These are phyloP conservation scores for Simplicillium sp. DNA, from an alignment of 2,329 filamentous ascomycete species.

Conservation along the genomic window DNA sequence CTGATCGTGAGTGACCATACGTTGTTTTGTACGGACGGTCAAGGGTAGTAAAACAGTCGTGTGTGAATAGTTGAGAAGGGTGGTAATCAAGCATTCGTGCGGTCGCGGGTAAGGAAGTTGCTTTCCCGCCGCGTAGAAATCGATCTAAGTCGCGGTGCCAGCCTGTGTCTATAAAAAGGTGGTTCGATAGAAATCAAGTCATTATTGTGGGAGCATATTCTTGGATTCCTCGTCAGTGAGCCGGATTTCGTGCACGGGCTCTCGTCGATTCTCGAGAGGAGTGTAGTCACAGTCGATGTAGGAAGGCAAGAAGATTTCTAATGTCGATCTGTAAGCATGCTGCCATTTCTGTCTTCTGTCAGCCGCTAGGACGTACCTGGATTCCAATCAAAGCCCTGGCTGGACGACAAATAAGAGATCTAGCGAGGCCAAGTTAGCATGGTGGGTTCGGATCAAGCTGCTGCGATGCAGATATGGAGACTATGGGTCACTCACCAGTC, in stretches of 20 bases:
- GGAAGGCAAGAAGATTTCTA: constrained; percentile 73
- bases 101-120: too few relatives aligned
- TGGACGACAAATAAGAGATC: constrained; percentile 73
- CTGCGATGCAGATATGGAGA: neutral
- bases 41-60: too few relatives aligned
- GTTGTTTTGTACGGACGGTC: too few relatives aligned
- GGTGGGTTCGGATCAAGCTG: too few relatives aligned
- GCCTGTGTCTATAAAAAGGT: constrained; percentile 9
- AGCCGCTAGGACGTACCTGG: constrained; percentile 41
- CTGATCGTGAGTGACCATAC: too few relatives aligned
- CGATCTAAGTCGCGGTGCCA: constrained; percentile 12
- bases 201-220: constrained; percentile 55
- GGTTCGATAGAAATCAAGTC: too few relatives aligned
- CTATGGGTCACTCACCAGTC: constrained; percentile 45
- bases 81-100: too few relatives aligned
- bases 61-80: too few relatives aligned
- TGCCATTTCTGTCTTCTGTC: constrained; percentile 2
- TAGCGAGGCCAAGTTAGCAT: constrained; percentile 18
- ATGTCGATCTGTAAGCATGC: neutral
- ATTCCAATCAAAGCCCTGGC: constrained; percentile 78
- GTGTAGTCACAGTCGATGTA: constrained; percentile 68
- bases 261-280: constrained; percentile 65
- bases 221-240: constrained; percentile 69
- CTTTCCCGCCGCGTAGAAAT: too few relatives aligned
- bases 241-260: constrained; percentile 69